Base-by-base conservation (phyloP, 345 rosid genomes). In the Laguncularia racemosa region DNA sequence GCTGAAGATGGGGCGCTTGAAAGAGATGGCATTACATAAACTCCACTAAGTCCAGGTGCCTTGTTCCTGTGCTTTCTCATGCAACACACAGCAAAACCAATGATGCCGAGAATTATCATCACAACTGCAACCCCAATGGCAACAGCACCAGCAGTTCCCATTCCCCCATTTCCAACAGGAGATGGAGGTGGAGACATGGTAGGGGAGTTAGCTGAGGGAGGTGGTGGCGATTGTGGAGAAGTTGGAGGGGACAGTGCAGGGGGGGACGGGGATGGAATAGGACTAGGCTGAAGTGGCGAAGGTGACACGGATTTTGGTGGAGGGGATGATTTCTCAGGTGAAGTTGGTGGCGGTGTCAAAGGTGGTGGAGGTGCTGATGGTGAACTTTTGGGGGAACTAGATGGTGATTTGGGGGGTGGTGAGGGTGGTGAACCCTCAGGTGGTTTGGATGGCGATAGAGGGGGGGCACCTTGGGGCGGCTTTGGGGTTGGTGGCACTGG, bases 1-100 rank as follows among this genome's bases (percentile, higher is more conserved):
- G 95, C 67, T 75, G 66, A 73, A 26, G 86, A 61, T 57, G 89
- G 77, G 62, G 95, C 78, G 52, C 60, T 77, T 52, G 65, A 13
- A 13, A 85, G 84, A 18, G 96, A 77, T 9, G 96, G 91, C 80
- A 79, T 70, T 47, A 77, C 65, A 66, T 83, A 77, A 68, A 74
- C 89, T 59, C 91, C 91, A 56, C 71, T 73, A 28, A 68, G 71
- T 55, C 73, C 50, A 53, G 83, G 46, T 49, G 45, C 64, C 63
- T 63, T 71, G 70, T 67, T 89, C 73, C 80, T 83, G 38, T 75
- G 72, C 78, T 73, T 86, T 69, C 65, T 77, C 50, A 78, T 50
- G 74, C 84, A 86, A 78, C 86, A 89, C 43, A 76, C 51, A 65
- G 69, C 58, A 62, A 81, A 65, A 44, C 79, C 92, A 66, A 79